These are phyloP conservation scores for Curvularia spicifera DNA, from an alignment of 2,329 filamentous ascomycete genomes.

Conservation along the genomic window DNA sequence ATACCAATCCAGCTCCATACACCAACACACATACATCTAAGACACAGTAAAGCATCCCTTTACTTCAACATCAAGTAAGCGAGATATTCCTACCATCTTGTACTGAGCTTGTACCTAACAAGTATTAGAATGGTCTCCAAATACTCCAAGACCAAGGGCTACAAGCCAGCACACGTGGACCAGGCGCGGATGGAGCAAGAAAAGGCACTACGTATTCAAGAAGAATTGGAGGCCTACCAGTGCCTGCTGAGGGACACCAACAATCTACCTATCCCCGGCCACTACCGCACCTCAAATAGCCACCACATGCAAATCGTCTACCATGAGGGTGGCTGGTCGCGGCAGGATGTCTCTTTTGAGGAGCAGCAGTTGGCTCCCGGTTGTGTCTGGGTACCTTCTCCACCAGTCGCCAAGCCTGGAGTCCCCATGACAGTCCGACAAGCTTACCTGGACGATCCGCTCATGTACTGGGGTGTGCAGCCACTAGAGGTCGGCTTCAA, in stretches of 20 bases:
- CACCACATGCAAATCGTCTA: background rate
- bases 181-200: background rate
- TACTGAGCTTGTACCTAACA: constrained; percentile 1
- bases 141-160: constrained; percentile 8
- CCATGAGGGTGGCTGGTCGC: background rate
- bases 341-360: background rate
- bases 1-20: background rate
- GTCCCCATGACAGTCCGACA: background rate
- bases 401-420: background rate
- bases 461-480: background rate
- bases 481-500: constrained; percentile 4
- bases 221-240: background rate
- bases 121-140: constrained; percentile 5
- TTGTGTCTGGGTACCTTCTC: background rate
- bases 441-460: background rate
- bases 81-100: background rate
- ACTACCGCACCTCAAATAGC: constrained; percentile 5
- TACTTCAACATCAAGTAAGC: constrained; percentile 5
- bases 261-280: background rate
- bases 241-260: background rate
- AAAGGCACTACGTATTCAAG: background rate
- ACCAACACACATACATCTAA: background rate
- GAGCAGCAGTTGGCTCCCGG: background rate
- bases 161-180: background rate
- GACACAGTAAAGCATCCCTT: constrained; percentile 2